Evolutionary conservation across 2,329 filamentous ascomycete genomes (phyloP).

Genomic region (Colletotrichum tamarilloi): DNA sequence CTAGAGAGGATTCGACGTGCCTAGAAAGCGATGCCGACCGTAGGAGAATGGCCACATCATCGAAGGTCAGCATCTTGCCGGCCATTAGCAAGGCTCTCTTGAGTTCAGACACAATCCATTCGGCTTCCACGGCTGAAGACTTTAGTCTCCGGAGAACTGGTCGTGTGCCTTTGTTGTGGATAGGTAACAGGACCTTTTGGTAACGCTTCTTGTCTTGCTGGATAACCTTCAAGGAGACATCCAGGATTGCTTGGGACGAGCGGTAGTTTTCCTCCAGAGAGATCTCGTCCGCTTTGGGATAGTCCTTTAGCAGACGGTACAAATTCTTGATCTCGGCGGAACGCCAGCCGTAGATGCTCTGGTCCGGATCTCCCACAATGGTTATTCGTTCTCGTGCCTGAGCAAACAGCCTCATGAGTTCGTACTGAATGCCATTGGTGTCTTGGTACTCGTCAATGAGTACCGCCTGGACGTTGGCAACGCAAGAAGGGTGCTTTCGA

Average conservation of each 20-base stretch:
- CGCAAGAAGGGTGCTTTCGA: conserved; percentile 78
- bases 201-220: conserved; percentile 88
- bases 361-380: conserved; percentile 95
- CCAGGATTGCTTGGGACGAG: conserved; percentile 86
- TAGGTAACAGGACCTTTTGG: conserved; percentile 81
- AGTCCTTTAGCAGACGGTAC: conserved; percentile 79
- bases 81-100: conserved; percentile 76
- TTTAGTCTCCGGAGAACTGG: conserved; percentile 84
- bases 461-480: conserved; percentile 89
- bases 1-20: conserved; percentile 85
- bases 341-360: conserved; percentile 97
- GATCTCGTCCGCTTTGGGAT: conserved; percentile 82
- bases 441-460: conserved; percentile 98
- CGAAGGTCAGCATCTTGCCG: conserved; percentile 76
- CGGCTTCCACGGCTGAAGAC: conserved; percentile 78
- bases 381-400: conserved; percentile 81
- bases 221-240: conserved; percentile 85
- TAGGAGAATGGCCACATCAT: conserved; percentile 89
- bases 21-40: conserved; percentile 85
- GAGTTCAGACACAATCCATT: conserved; percentile 91
- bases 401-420: conserved; percentile 90
- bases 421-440: conserved; percentile 94
- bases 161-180: conserved; percentile 81
- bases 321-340: conserved; percentile 94
- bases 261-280: conserved; percentile 95